Percentiles rank a stretch among this genome's conserved stretches.
phyloP scores from a whole-genome alignment of 2,329 filamentous ascomycete species.

The Monilinia laxa region DNA sequence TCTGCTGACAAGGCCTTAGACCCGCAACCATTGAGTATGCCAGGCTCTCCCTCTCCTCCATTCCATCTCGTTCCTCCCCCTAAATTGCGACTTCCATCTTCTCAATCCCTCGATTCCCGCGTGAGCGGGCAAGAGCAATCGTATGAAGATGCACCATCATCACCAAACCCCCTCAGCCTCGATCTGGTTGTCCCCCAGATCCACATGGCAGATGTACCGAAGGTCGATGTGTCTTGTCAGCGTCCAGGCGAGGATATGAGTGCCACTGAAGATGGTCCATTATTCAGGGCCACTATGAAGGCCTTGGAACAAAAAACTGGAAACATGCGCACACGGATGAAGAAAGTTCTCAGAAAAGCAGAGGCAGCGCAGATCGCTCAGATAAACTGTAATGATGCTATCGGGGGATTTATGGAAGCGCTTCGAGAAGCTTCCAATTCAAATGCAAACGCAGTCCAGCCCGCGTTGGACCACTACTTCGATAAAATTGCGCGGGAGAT shows the following conservation, averaged over 20 bases:
- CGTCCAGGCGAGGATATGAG: conserved; percentile 83
- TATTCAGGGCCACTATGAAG: conserved; percentile 97
- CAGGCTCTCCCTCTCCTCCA: conserved; percentile 67
- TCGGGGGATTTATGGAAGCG: conserved; percentile 78
- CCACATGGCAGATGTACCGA: conserved; percentile 51
- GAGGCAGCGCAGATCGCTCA: conserved; percentile 83
- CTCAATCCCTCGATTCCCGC: conserved; percentile 82
- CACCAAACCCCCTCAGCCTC: conserved; percentile 47
- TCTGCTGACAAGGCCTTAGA: conserved; percentile 33
- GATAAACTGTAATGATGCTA: conserved; percentile 79
- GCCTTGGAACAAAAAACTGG: conserved; percentile 94
- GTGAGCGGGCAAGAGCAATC: conserved; percentile 66
- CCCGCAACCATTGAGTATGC: conserved; percentile 50
- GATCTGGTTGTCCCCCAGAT: conserved; percentile 40
- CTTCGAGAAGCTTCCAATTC: conserved; percentile 84
- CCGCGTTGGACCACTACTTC: conserved; percentile 95
- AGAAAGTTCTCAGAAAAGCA: conserved; percentile 92
- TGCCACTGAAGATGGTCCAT: conserved; percentile 84
- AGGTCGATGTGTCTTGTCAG: conserved; percentile 83
- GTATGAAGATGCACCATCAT: conserved; percentile 57
- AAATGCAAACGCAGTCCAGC: conserved; percentile 95
- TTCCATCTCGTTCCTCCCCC: conserved; percentile 71
- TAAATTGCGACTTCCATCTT: conserved; percentile 78
- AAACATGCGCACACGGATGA: conserved; percentile 91
- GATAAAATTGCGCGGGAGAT: conserved; percentile 95